A percentile compares a stretch with the other conserved stretches of the same genome.
Evolutionary conservation across 1,284 basidiomycete genomes (phyloP).

Genomic region (Sporisorium iseilematis-ciliati): DNA sequence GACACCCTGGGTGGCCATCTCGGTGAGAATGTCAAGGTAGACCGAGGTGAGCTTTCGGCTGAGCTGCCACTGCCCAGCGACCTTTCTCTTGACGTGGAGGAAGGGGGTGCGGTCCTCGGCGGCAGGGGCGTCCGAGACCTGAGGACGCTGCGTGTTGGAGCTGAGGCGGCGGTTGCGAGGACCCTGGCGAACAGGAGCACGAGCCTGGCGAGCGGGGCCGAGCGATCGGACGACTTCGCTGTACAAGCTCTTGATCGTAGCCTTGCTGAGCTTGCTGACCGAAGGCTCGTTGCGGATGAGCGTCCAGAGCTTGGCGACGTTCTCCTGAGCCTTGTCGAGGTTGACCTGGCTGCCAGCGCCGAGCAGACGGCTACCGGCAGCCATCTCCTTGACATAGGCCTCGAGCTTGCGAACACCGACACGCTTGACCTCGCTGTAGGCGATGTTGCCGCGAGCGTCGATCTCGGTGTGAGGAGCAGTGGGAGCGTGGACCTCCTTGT

Average conservation of each 20-base stretch:
- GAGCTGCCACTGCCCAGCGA: constrained; percentile 96
- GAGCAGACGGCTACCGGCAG: constrained; percentile 81
- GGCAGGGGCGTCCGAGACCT: constrained; percentile 53
- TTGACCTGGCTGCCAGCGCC: constrained; percentile 62
- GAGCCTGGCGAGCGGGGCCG: constrained; percentile 75
- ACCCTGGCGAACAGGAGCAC: constrained; percentile 72
- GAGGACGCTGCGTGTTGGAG: constrained; percentile 65
- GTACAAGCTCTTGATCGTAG: constrained; percentile 95
- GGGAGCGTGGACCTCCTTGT: constrained; percentile 79
- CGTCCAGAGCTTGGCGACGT: constrained; percentile 95
- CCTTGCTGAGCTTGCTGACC: constrained; percentile 96
- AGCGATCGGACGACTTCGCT: constrained; percentile 85
- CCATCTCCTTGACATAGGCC: constrained; percentile 99
- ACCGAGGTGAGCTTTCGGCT: constrained; percentile 87
- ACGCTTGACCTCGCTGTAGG: constrained; percentile 93
- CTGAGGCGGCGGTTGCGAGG: constrained; percentile 71
- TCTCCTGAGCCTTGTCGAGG: constrained; percentile 93
- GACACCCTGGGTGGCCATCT: constrained; percentile 97
- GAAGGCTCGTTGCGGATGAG: constrained; percentile 96
- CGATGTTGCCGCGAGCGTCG: constrained; percentile 90
- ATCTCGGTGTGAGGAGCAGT: constrained; percentile 96
- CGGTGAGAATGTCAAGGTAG: constrained; percentile 92
- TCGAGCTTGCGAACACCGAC: constrained; percentile 96
- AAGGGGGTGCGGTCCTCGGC: constrained; percentile 85
- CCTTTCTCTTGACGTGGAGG: constrained; percentile 95